Percentiles rank a stretch among this genome's conserved stretches.
phyloP scores from a whole-genome alignment of 179 eudicot species.

The Sideroxylon spinosum region DNA sequence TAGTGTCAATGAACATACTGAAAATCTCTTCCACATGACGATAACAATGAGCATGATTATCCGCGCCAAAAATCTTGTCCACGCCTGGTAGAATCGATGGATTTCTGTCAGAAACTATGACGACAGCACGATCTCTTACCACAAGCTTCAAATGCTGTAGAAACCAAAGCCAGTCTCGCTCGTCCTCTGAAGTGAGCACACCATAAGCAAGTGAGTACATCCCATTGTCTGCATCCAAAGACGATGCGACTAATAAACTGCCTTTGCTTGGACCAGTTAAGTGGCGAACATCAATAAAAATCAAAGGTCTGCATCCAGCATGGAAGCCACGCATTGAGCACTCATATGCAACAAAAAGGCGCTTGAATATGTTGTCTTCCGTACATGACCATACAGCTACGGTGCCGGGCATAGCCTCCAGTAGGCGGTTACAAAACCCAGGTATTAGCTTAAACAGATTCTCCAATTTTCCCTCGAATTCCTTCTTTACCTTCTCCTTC shows the following conservation, averaged over 20 bases:
- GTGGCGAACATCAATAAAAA: constrained; percentile 22
- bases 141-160: constrained; percentile 23
- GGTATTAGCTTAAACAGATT: constrained; percentile 22
- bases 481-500: constrained; percentile 23
- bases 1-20: constrained; percentile 8
- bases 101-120: constrained; percentile 13
- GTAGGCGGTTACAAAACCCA: constrained; percentile 11
- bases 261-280: constrained; percentile 19
- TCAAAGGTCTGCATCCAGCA: constrained; percentile 27
- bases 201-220: constrained; percentile 25
- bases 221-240: constrained; percentile 26
- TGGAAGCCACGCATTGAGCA: constrained; percentile 26
- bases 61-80: constrained; percentile 17
- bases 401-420: constrained; percentile 22
- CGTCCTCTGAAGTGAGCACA: constrained; percentile 17
- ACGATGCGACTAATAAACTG: constrained; percentile 20
- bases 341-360: constrained; percentile 20
- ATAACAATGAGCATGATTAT: constrained; percentile 15
- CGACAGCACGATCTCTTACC: constrained; percentile 6
- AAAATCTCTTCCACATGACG: constrained; percentile 9
- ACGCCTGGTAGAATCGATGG: constrained; percentile 1
- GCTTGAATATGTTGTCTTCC: constrained; percentile 23
- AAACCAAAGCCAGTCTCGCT: constrained; percentile 24
- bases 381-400: constrained; percentile 22
- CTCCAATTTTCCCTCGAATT: constrained; percentile 17